phyloP scores from a whole-genome alignment of 306 rosid genomes.

The Fagus crenata region DNA sequence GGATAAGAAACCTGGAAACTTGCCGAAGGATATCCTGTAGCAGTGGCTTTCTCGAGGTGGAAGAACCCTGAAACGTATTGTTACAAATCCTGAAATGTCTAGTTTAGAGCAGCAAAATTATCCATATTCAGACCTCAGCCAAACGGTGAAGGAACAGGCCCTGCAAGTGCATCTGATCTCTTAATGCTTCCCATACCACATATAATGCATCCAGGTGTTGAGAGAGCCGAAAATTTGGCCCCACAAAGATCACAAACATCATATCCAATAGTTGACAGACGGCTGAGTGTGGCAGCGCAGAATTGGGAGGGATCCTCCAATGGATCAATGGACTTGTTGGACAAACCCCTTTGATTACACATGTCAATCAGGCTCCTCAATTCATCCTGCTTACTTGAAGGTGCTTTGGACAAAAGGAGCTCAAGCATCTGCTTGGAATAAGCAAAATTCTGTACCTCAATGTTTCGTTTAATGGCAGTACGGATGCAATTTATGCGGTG shows the following conservation, averaged over 20 bases:
- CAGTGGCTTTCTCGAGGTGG: not conserved
- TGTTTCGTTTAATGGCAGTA: constrained; percentile 91
- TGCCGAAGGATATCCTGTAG: not conserved
- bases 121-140: constrained; percentile 49
- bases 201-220: constrained; percentile 82
- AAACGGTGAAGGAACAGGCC: constrained; percentile 90
- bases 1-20: not conserved
- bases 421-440: constrained; percentile 96
- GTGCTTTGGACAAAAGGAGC: constrained; percentile 88
- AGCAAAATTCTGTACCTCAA: constrained; percentile 91
- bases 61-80: not conserved
- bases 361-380: constrained; percentile 78
- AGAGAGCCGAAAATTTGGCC: constrained; percentile 84
- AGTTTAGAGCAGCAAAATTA: constrained; percentile 8
- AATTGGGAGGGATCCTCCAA: constrained; percentile 94
- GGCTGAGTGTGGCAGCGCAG: constrained; percentile 91
- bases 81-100: not conserved
- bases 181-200: constrained; percentile 98
- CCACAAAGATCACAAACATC: constrained; percentile 99
- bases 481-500: constrained; percentile 96
- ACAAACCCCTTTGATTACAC: constrained; percentile 89
- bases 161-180: constrained; percentile 84
- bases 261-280: constrained; percentile 90
- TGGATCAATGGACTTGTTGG: constrained; percentile 91
- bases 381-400: constrained; percentile 87